These are phyloP conservation scores for Candida ficus DNA, from an alignment of 805 yeast species.

Conservation along the genomic window DNA sequence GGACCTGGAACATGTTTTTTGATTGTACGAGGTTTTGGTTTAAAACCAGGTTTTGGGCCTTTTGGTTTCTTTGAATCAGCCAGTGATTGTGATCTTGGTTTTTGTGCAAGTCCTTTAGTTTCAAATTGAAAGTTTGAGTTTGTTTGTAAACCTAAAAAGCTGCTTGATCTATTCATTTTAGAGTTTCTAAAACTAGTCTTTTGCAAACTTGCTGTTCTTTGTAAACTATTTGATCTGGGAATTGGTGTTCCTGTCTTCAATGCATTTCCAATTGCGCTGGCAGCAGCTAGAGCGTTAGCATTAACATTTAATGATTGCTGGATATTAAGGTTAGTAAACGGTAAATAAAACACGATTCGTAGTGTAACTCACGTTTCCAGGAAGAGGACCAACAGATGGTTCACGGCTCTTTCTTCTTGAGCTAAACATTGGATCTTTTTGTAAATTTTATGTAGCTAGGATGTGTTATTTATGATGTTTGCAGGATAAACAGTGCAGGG, in stretches of 20 bases:
- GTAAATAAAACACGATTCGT: not conserved
- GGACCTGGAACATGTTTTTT: constrained; percentile 73
- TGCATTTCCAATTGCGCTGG: constrained; percentile 49
- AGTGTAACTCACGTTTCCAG: constrained; percentile 12
- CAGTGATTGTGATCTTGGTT: constrained; percentile 17
- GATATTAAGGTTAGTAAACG: constrained; percentile 6
- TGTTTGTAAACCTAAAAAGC: constrained; percentile 21
- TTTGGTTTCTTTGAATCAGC: constrained; percentile 2
- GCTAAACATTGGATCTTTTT: constrained; percentile 3
- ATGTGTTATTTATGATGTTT: too few species aligned
- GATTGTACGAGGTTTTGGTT: constrained; percentile 38
- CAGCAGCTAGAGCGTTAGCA: constrained; percentile 60
- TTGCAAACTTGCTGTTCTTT: constrained; percentile 20
- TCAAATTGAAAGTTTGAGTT: constrained; percentile 10
- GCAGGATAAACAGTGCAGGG: too few species aligned
- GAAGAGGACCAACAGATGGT: constrained; percentile 7
- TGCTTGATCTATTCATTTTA: constrained; percentile 15
- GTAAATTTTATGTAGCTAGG: too few species aligned
- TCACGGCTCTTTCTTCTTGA: constrained; percentile 14
- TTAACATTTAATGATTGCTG: constrained; percentile 28
- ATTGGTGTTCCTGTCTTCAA: constrained; percentile 30
- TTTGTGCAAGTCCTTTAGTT: constrained; percentile 12
- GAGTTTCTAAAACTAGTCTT: constrained; percentile 10
- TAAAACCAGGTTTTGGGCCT: constrained; percentile 5
- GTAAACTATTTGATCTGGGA: constrained; percentile 25